Percentiles rank a stretch among this genome's conserved stretches.
Evolutionary conservation across 495 filamentous ascomycete genomes (phyloP).

Genomic region (Penicillium waksmanii): DNA sequence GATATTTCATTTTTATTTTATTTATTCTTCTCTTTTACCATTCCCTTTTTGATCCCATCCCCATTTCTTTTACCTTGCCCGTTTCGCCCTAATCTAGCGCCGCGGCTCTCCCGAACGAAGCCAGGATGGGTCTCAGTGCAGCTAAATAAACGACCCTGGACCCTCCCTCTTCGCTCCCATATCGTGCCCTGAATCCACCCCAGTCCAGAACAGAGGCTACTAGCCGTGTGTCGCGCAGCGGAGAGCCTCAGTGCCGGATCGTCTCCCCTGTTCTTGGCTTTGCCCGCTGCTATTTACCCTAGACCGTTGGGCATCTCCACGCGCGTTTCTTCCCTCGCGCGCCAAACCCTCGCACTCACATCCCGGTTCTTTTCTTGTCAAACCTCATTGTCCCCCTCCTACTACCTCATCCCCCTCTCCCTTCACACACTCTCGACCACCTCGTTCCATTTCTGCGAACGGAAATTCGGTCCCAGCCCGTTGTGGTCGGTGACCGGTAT

Average conservation of each 20-base stretch:
- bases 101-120: constrained; percentile 11
- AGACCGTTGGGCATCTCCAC: constrained; percentile 19
- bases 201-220: constrained; percentile 26
- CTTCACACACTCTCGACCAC: not conserved
- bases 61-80: constrained; percentile 6
- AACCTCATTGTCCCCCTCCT: constrained; percentile 6
- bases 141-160: constrained; percentile 54
- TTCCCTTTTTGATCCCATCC: constrained; percentile 6
- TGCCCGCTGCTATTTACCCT: not conserved
- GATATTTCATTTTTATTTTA: constrained; percentile 13
- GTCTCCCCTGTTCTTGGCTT: constrained; percentile 13
- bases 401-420: constrained; percentile 4
- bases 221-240: constrained; percentile 28
- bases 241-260: constrained; percentile 19
- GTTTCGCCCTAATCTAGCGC: constrained; percentile 14
- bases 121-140: constrained; percentile 40
- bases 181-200: constrained; percentile 36
- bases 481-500: constrained; percentile 49
- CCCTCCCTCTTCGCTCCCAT: constrained; percentile 42
- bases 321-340: constrained; percentile 25
- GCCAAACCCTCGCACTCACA: constrained; percentile 12
- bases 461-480: constrained; percentile 23
- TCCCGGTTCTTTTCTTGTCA: constrained; percentile 22
- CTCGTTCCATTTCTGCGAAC: constrained; percentile 5
- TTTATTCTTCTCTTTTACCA: constrained; percentile 18